Base-by-base conservation (phyloP, 805 yeast species). In the Yamadazyma scolyti region DNA sequence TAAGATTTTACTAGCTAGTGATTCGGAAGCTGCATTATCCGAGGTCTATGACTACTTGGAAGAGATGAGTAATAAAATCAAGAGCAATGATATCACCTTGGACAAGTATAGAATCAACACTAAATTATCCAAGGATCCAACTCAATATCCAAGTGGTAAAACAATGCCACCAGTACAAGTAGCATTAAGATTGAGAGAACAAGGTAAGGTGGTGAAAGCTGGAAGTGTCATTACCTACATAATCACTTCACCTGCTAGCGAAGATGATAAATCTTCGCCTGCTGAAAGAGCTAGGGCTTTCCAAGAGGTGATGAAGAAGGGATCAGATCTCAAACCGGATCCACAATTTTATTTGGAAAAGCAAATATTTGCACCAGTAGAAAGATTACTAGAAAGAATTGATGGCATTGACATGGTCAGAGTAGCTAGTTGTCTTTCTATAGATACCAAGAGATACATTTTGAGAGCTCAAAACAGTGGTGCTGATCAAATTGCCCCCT, bases 181-280 rank as follows among this genome's bases (percentile, higher is more conserved):
- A 21, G 99, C 97, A 0, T 62, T 86, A 37, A 71, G 93, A 45
- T 68, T 86, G 58, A 65, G 84, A 43, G 74, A 72, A n/a, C 80
- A 78, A 38, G 97, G 97, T 20, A 89, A 88, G 48, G 80, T 83
- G 21, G 75, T 93, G 30, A 80, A 79, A 42, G 94, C 95, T 0
- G 96, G 95, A 13, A 82, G 82, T 45, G 97, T 93, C 28, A 81
- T 93, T 22, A 82, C 96, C 0, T 93, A 72, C 61, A 82, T 93
- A 25, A 79, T 93, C 20, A 76, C 94, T 1, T 56, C 59, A 1
- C 50, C 58, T 2, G 34, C 32, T 2, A 44, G 42, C 19, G 71
- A 62, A 4, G 68, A 62, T n/a, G 73, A 65, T 22, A 37, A 39
- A 20, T 28, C 41, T 9, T 30, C 50, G 3, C 74, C 75, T 7